Conservation (phyloP, 768 basidiomycete genomes). For the Phylloporus sp. region DNA sequence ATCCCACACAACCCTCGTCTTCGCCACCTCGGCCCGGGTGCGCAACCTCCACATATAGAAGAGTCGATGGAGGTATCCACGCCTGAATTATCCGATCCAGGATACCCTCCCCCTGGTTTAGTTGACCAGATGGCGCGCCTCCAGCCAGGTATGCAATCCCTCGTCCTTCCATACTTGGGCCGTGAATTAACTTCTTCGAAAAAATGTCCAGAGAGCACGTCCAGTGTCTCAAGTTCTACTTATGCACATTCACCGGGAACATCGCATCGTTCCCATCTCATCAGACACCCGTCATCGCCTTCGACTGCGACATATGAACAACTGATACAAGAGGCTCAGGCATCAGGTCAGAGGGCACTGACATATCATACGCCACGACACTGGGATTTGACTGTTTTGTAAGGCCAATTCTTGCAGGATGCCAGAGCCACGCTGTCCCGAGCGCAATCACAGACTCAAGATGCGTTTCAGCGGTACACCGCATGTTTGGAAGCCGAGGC, state of each 20-base stretch:
- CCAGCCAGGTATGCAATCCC: conserved; percentile 29
- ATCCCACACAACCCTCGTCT: conserved; percentile 79
- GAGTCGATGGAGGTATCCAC: conserved; percentile 34
- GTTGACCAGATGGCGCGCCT: conserved; percentile 34
- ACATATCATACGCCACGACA: conserved; percentile 3
- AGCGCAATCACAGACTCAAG: conserved; percentile 69
- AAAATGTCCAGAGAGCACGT: conserved; percentile 22
- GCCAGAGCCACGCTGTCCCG: conserved; percentile 57
- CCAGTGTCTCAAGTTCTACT: conserved; percentile 30
- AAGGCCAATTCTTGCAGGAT: conserved; percentile 61
- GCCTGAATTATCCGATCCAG: conserved; percentile 33
- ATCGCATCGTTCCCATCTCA: conserved; percentile 32
- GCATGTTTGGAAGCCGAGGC: conserved; percentile 64
- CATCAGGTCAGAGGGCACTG: conserved; percentile 48
- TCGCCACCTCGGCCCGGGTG: conserved; percentile 44
- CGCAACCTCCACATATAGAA: conserved; percentile 32
- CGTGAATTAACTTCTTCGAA: not conserved
- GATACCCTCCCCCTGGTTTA: conserved; percentile 26
- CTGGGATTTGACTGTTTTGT: conserved; percentile 9
- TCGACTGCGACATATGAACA: conserved; percentile 48
- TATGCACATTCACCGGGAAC: conserved; percentile 31
- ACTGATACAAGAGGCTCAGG: conserved; percentile 53
- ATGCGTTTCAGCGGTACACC: conserved; percentile 66
- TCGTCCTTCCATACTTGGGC: not conserved
- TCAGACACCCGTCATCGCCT: conserved; percentile 49